Base-by-base conservation (phyloP, 495 filamentous ascomycete species). In the Filosporella fistucella region DNA sequence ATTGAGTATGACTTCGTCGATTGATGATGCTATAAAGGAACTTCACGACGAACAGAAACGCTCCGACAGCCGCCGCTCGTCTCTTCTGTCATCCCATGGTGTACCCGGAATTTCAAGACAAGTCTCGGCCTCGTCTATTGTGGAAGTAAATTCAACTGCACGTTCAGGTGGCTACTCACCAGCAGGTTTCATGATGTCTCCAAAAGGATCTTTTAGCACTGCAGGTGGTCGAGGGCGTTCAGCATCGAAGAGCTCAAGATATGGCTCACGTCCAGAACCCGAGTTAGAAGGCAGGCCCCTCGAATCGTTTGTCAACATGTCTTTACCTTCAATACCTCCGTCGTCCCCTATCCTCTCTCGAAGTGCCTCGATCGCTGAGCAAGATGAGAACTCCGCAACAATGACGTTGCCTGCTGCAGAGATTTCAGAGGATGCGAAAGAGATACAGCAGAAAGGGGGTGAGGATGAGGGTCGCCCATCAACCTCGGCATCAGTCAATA, bases 1-100 rank as follows among this genome's bases (percentile, higher is more conserved):
- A 29, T 69, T 95, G 59, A 90, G 85, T 57, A 78, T 80, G 61
- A 84, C 80, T 33, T 85, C 82, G n/a, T 82, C 84, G 13, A 85
- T 95, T 58, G 88, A 82, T 33, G 81, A 82, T 59, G 88, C 90
- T 56, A 88, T 95, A 43, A 80, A 85, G 49, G 84, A 86, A 54
- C 74, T 91, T 55, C 84, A 89, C 58, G 71, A 77, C 45, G 88
- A 89, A 54, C 82, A 88, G 58, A 91, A 88, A 62, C 73, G 77
- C 43, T 72, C 72, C 38, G 80, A 82, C 30, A 83, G 82, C 56
- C 73, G 77, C 32, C 64, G 74, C 45, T 78, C 77, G 9, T 78
- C 78, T 57, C 62, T 40, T 58, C 48, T 58, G 14, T 58, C 61
- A 21, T 66, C 69, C n/a, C 58, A 63, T 1, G 52, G 39, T 4